Conservation (phyloP, 192 early-diverging fungal genomes). For the Coemansia sp. region DNA sequence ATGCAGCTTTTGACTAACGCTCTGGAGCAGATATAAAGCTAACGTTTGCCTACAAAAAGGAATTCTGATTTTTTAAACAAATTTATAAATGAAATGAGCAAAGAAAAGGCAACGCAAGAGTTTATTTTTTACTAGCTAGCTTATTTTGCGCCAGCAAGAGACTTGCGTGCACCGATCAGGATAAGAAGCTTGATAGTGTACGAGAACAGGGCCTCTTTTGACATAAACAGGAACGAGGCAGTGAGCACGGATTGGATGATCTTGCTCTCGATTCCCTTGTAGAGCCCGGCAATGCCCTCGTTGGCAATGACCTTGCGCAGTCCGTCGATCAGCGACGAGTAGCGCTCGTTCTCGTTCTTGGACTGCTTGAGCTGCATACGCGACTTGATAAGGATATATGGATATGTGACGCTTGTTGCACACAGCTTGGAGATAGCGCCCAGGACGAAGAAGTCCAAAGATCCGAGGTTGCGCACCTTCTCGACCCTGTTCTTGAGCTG, state of each 20-base stretch:
- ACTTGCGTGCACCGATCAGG: slow-evolving; percentile 44
- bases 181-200: slow-evolving; percentile 62
- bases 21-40: slow-evolving; percentile 57
- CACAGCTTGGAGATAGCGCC: slow-evolving; percentile 94
- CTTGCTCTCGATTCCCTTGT: slow-evolving; percentile 93
- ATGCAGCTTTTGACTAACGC: slow-evolving; percentile 74
- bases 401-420: slow-evolving; percentile 95
- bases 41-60: too few species aligned
- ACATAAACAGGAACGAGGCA: slow-evolving; percentile 96
- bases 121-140: neutral
- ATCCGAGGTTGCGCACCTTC: slow-evolving; percentile 66
- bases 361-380: slow-evolving; percentile 96
- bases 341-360: slow-evolving; percentile 70
- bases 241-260: slow-evolving; percentile 94
- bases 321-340: slow-evolving; percentile 82
- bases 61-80: neutral
- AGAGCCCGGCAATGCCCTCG: slow-evolving; percentile 88
- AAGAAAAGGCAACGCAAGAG: neutral
- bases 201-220: slow-evolving; percentile 76
- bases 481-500: slow-evolving; percentile 73
- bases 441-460: slow-evolving; percentile 92
- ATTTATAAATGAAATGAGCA: neutral
- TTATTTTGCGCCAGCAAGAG: slow-evolving; percentile 39
- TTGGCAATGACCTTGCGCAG: slow-evolving; percentile 86
- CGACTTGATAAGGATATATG: slow-evolving; percentile 98